phyloP scores from a whole-genome alignment of 139 green algal species.

The Closterium sp. region DNA sequence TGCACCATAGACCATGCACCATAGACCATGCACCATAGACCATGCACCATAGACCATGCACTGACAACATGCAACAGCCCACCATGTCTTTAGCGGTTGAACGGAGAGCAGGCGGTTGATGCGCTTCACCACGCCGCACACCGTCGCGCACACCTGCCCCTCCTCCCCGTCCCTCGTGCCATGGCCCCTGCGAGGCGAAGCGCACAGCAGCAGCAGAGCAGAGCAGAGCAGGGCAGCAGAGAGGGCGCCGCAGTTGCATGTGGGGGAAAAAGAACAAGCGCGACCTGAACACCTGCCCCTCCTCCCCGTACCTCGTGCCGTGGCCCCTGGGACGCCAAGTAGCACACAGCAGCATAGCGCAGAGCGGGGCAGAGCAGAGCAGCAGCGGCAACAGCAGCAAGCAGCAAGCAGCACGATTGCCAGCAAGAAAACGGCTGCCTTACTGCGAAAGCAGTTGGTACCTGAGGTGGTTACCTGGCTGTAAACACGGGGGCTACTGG shows the following conservation, averaged over 20 bases:
- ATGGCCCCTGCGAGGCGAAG: slow-evolving; percentile 30
- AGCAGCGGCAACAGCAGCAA: too few relatives aligned
- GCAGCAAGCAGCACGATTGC: too few relatives aligned
- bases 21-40: too few relatives aligned
- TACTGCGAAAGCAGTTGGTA: too few relatives aligned
- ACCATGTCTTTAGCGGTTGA: slow-evolving; percentile 15
- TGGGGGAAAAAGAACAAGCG: too few relatives aligned
- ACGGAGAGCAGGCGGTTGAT: slow-evolving; percentile 46
- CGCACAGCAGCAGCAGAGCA: not conserved
- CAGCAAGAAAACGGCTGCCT: too few relatives aligned
- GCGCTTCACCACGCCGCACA: slow-evolving; percentile 50
- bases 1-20: too few relatives aligned
- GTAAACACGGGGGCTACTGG: too few relatives aligned
- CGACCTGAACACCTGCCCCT: slow-evolving; percentile 1
- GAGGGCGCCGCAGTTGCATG: too few relatives aligned
- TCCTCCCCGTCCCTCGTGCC: slow-evolving; percentile 27
- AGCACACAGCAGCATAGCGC: not conserved
- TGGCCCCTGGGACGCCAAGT: slow-evolving; percentile 27
- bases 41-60: not conserved
- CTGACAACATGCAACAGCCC: not conserved
- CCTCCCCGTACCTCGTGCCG: slow-evolving; percentile 25
- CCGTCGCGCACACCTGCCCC: slow-evolving; percentile 11
- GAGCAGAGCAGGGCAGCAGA: not conserved
- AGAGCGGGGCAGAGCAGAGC: not conserved
- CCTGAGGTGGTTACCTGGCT: too few relatives aligned